Base-by-base conservation (phyloP, 371 early-diverging fungal genomes). In the Dichotomocladium elegans region DNA sequence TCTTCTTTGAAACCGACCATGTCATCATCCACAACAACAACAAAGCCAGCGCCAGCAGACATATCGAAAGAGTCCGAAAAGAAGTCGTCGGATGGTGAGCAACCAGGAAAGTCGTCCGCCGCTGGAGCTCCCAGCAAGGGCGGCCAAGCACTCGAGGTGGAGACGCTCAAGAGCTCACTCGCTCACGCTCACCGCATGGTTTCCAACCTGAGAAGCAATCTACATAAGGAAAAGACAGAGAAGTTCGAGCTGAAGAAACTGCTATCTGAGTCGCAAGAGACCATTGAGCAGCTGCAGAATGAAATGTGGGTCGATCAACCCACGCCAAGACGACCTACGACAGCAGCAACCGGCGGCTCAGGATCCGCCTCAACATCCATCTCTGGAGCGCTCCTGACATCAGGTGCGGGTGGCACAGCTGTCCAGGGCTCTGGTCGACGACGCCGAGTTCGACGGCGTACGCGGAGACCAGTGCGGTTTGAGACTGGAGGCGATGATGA, bases 251-350 rank as follows among this genome's bases (percentile, higher is more conserved):
- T 71, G 2, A 65, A 63, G 28, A 75, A 75, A 43, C 53, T 75
- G 53, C 47, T 79, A 11, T 69, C 66, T 6, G 76, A 79, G 37
- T 61, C 68, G 21, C 74, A 79, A 43, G 79, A 79, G 40, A 66
- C 68, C 15, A 72, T 79, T 41, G 77, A 76, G 45, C 55, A 55
- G 8, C 21, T 79, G 50, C 67, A 71, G 8, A 49, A 37, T 37
- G 37, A 37, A 37, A 29, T 61, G 37, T 61, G 62, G 62, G 57
- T 37, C 37, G 53, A n/a, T 56, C 55, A 24, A 53, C 65, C 8
- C 55, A 55, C 30, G 43, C 59, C 34, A 55, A 26, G 12, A n/a
- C n/a, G n/a, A n/a, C n/a, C n/a, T n/a, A n/a, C n/a, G 57, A 56
- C 28, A 51, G 55, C 14, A 55, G 17, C 52, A 57, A 21, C 55